Conservation (phyloP, 352 stramenopile species). For the Phytophthora melonis region DNA sequence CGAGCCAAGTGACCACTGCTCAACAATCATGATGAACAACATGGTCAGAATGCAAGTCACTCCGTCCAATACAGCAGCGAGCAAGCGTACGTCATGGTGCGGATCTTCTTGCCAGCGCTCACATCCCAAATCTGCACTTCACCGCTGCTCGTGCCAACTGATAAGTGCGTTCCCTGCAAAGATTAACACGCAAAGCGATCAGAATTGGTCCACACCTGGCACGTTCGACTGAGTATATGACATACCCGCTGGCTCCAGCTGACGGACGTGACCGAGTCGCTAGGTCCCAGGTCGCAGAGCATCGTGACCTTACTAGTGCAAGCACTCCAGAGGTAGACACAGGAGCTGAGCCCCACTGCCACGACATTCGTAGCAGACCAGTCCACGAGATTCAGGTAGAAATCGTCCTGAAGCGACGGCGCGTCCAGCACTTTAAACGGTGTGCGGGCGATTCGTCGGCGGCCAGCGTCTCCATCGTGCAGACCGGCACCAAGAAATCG, state of each 20-base stretch:
- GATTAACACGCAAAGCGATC: slow-evolving; percentile 5
- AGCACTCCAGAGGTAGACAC: slow-evolving; percentile 97
- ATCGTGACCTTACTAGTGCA: slow-evolving; percentile 94
- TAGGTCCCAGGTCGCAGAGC: slow-evolving; percentile 87
- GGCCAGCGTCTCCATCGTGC: slow-evolving; percentile 38
- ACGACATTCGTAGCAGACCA: slow-evolving; percentile 97
- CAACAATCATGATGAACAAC: slow-evolving; percentile 11
- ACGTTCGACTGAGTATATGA: background rate
- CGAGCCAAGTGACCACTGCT: slow-evolving; percentile 90
- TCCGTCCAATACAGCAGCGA: background rate
- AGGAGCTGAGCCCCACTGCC: slow-evolving; percentile 93
- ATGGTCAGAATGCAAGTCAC: slow-evolving; percentile 11
- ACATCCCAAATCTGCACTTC: slow-evolving; percentile 97
- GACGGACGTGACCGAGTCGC: slow-evolving; percentile 93
- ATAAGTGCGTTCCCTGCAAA: slow-evolving; percentile 89
- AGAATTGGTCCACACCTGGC: background rate
- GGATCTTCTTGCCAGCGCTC: slow-evolving; percentile 85
- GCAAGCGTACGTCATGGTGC: slow-evolving; percentile 84
- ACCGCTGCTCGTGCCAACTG: slow-evolving; percentile 94
- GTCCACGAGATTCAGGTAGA: slow-evolving; percentile 98
- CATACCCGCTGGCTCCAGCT: slow-evolving; percentile 92
- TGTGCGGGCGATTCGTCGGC: slow-evolving; percentile 91
- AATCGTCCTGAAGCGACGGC: slow-evolving; percentile 97
- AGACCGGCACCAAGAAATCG: slow-evolving; percentile 28
- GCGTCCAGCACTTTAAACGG: slow-evolving; percentile 98